Evolutionary conservation across 164 flowering plant genomes (phyloP), one percentile per base, ranked within the genome.

Genomic region (Cinnamomum chago): DNA sequence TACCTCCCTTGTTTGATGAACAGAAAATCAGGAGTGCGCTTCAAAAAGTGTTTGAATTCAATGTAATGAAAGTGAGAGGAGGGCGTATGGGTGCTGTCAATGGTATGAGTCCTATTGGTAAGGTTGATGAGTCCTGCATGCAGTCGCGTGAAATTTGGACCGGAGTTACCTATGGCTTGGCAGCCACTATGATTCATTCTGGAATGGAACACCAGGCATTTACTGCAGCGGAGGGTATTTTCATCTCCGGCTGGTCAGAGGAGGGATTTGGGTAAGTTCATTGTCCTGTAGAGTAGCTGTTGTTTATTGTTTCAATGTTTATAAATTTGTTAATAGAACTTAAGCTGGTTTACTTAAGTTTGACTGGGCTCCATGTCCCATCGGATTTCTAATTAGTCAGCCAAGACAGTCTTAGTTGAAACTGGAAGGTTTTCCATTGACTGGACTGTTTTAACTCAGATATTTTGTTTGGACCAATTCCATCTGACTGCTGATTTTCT

Each of bases 141-240:
- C 98, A 93, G 77, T 93, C 97, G 24, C 95, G 97, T 71, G 98
- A 93, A 82, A 89, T 93, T 70, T 93, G 98, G 98, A 83, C 95
- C 13, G 97, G 98, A 72, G 98, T 93, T 58, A 93, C 97, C 33
- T 93, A 93, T 75, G 92, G 81, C 23, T 90, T 86, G 28, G 94
- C 98, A 20, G 90, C 98, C 25, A 92, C 86, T 1, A 92, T 92
- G 98, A 89, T 93, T 68, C 88, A 83, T 76, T 82, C 89, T 50
- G 95, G 92, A 33, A 88, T 89, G 95, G 92, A 90, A 76, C 88
- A 92, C 67, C 80, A 93, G 70, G 98, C 83, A 9, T 92, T 93
- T 76, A 82, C 84, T 35, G 84, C 98, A 12, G 98, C 98, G 20
- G 94, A 93, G 80, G 98, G 97, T 47, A 92, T 93, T 68, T 93